These are phyloP conservation scores for Microsporum canis DNA, from an alignment of 2,329 filamentous ascomycete genomes.

Conservation along the genomic window DNA sequence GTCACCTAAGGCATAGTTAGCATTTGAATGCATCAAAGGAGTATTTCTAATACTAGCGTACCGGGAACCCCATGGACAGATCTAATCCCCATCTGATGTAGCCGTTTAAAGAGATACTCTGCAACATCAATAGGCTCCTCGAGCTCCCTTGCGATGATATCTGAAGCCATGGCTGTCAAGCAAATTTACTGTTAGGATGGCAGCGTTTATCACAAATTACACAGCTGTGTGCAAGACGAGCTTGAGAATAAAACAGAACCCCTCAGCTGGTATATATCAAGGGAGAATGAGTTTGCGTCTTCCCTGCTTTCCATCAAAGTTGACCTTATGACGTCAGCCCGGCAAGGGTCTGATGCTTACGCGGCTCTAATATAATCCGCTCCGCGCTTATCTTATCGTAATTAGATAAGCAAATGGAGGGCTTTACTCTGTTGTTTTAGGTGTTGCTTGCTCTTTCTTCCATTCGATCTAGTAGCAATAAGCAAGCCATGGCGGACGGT, in stretches of 20 bases:
- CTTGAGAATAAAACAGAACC: neutral
- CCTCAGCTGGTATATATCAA: neutral
- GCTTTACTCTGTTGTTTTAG: neutral
- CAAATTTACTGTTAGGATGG: neutral
- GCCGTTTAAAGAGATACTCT: constrained; percentile 41
- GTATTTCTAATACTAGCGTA: constrained; percentile 23
- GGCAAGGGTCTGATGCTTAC: neutral
- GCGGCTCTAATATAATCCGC: neutral
- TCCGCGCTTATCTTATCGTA: constrained; percentile 1
- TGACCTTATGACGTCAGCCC: neutral
- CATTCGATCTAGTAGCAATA: too few species aligned
- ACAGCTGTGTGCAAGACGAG: neutral
- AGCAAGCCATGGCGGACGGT: neutral
- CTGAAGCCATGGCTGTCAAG: constrained; percentile 24
- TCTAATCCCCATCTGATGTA: constrained; percentile 40
- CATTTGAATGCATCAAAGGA: neutral
- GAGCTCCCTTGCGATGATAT: constrained; percentile 36
- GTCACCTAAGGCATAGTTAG: constrained; percentile 34
- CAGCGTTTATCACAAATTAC: neutral
- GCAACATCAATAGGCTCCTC: constrained; percentile 35
- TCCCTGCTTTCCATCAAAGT: neutral
- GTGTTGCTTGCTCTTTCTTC: neutral
- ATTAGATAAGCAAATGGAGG: neutral
- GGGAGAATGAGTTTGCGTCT: neutral
- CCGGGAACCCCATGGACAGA: constrained; percentile 44